phyloP scores from a whole-genome alignment of 345 rosid species.

The Bretschneidera sinensis region DNA sequence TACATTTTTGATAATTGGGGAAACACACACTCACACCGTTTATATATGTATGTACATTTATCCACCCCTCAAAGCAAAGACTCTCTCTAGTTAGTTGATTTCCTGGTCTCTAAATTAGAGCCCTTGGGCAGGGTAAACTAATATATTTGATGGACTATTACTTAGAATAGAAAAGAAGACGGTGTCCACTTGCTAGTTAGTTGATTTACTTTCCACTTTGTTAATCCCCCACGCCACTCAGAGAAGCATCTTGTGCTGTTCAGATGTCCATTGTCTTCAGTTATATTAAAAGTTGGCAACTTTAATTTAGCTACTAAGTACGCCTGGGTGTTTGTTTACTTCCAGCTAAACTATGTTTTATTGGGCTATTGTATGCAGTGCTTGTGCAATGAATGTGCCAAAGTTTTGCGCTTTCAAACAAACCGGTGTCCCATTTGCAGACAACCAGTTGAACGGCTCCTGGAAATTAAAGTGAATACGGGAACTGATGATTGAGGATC shows the following conservation, averaged over 20 bases:
- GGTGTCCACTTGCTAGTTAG: background rate
- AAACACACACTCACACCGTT: background rate
- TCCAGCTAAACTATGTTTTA: background rate
- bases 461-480: conserved; percentile 68
- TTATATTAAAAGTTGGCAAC: background rate
- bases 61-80: background rate
- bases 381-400: conserved; percentile 91
- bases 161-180: background rate
- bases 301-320: background rate
- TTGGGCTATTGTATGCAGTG: conserved; percentile 40
- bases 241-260: background rate
- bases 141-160: background rate
- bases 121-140: background rate
- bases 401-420: conserved; percentile 77
- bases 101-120: background rate
- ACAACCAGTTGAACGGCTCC: conserved; percentile 78
- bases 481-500: conserved; percentile 36
- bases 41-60: background rate
- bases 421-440: conserved; percentile 85
- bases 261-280: background rate
- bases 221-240: background rate
- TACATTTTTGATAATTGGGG: background rate
- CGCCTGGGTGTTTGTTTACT: background rate
- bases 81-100: background rate
- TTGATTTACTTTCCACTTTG: background rate